These are phyloP conservation scores for Secale cereale DNA, from an alignment of 176 grass and related monocot genomes.

Conservation along the genomic window DNA sequence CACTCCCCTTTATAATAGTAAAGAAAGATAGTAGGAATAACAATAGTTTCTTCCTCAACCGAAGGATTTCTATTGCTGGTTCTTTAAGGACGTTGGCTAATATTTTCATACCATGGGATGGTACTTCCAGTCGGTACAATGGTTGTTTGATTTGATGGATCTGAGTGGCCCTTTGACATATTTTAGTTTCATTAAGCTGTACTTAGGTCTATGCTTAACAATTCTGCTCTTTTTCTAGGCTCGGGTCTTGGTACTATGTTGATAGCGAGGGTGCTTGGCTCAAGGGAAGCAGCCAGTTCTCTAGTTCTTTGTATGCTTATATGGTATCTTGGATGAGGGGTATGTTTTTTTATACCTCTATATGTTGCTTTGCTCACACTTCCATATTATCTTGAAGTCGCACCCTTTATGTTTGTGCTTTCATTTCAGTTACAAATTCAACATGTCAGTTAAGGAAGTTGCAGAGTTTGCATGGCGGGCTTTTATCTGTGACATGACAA, in stretches of 20 bases:
- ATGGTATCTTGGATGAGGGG: constrained; percentile 83
- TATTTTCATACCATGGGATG: constrained; percentile 79
- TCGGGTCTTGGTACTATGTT: constrained; percentile 88
- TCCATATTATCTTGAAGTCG: background rate
- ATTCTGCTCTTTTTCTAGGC: constrained; percentile 42
- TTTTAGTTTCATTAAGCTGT: background rate
- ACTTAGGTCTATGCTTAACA: background rate
- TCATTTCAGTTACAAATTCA: constrained; percentile 59
- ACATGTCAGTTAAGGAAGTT: constrained; percentile 60
- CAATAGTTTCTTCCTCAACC: constrained; percentile 45
- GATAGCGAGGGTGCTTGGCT: constrained; percentile 94
- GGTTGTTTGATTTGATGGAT: constrained; percentile 6
- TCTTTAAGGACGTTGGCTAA: constrained; percentile 86
- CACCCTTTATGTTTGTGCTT: constrained; percentile 5
- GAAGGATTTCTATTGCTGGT: constrained; percentile 79
- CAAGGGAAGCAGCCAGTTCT: constrained; percentile 75
- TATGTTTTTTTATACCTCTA: constrained; percentile 23
- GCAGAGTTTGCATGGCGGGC: constrained; percentile 64
- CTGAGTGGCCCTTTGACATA: too few relatives aligned
- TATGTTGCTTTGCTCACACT: background rate
- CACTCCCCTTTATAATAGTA: too few relatives aligned
- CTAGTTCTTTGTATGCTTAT: constrained; percentile 95
- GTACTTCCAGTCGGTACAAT: constrained; percentile 87
- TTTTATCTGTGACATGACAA: constrained; percentile 94
- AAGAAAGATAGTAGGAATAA: background rate